These are phyloP conservation scores for Xylariaceae sp. DNA, from an alignment of 2,329 filamentous ascomycete genomes.

Conservation along the genomic window DNA sequence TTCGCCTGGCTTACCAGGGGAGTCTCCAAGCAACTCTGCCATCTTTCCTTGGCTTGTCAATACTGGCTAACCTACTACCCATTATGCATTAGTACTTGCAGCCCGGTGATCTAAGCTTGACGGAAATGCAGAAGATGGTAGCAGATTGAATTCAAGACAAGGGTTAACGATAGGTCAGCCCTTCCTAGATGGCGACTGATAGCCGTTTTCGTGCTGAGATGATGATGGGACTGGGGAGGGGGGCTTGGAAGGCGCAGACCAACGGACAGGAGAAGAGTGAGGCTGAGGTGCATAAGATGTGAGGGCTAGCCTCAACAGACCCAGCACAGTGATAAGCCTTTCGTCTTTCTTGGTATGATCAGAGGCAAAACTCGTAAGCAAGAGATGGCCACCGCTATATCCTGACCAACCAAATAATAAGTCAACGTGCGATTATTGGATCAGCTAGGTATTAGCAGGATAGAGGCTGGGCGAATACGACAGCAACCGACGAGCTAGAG, in stretches of 20 bases:
- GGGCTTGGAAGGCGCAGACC: not conserved
- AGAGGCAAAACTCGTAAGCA: not conserved
- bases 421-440: not conserved
- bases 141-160: not conserved
- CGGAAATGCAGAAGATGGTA: conserved; percentile 10
- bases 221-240: not conserved
- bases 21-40: conserved; percentile 10
- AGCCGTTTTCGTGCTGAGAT: not conserved
- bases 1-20: conserved; percentile 6
- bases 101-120: conserved; percentile 2
- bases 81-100: conserved; percentile 13
- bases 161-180: not conserved
- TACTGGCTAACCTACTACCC: conserved; percentile 7
- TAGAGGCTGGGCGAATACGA: not conserved
- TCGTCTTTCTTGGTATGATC: not conserved
- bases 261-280: conserved; percentile 1
- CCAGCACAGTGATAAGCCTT: not conserved
- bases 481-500: not conserved
- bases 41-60: conserved; percentile 4
- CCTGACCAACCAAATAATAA: not conserved
- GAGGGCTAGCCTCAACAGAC: not conserved
- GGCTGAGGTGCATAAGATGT: conserved; percentile 16
- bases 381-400: not conserved
- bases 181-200: not conserved
- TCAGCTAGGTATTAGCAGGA: not conserved